Evolutionary conservation across 2,329 filamentous ascomycete genomes (phyloP).

Genomic region (Xylaria sp.): DNA sequence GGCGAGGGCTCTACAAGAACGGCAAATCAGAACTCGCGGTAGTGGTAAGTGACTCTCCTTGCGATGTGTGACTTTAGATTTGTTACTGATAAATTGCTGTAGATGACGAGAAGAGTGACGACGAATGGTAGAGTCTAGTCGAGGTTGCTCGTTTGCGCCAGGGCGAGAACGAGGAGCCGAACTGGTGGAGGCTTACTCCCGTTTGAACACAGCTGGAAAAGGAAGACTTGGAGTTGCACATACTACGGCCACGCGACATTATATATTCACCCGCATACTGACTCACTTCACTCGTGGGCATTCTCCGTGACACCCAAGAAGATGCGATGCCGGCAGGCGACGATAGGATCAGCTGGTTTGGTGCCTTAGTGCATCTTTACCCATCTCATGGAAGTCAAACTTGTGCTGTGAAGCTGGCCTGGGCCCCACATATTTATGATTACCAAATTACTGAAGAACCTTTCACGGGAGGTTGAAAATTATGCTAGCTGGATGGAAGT

Average conservation of each 20-base stretch:
- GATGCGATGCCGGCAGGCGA: neutral
- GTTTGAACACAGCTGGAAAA: constrained; percentile 15
- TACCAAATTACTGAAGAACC: neutral
- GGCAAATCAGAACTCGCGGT: constrained; percentile 93
- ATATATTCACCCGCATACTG: neutral
- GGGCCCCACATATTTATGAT: neutral
- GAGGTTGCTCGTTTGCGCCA: constrained; percentile 39
- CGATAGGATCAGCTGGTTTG: constrained; percentile 2
- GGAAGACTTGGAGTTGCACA: constrained; percentile 3
- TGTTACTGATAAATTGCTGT: constrained; percentile 31
- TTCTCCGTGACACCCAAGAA: neutral
- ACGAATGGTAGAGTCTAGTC: constrained; percentile 70
- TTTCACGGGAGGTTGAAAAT: neutral
- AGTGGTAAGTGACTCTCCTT: constrained; percentile 77
- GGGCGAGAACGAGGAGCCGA: constrained; percentile 29
- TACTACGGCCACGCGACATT: neutral
- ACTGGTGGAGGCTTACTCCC: constrained; percentile 35
- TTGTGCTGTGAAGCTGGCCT: neutral
- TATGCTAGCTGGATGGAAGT: neutral
- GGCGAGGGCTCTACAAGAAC: constrained; percentile 79
- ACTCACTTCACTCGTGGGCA: neutral
- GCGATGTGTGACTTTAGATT: constrained; percentile 9
- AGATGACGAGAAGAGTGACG: constrained; percentile 83
- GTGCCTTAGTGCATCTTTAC: neutral
- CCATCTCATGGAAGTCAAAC: neutral